Base-by-base conservation (phyloP, 352 stramenopile species). In the Globisporangium yorkense region DNA sequence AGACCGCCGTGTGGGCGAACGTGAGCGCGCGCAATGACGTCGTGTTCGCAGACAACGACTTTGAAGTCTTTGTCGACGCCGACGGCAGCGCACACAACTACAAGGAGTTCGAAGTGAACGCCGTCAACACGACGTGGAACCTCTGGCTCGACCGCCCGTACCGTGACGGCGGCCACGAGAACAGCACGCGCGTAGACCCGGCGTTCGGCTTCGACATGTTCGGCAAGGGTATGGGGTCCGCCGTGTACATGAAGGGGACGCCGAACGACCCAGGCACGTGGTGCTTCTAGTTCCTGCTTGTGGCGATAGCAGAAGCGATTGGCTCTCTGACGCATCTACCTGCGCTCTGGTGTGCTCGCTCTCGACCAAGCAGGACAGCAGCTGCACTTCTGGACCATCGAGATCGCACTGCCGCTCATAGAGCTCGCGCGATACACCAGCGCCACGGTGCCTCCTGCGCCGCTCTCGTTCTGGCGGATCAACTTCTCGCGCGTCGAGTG, bases 21-120 rank as follows among this genome's bases (percentile, higher is more conserved):
- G 56, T 86, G 46, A 80, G 80, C 0, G 53, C 71, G 13, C 73
- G 78, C 50, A 88, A 94, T 55, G 59, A 74, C 1, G 77, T 94
- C 4, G 67, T 92, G 31, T 94, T 92, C 55, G 71, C 84, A 41
- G 89, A 97, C 72, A 96, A 94, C 51, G 89, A 97, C 72, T 96
- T 96, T 69, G 87, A 97, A 64, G 85, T 96, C 10, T 96, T 97
- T 64, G 72, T 96, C 27, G 88, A 97, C 67, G 69, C 85, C 1
- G 71, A 77, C 40, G 80, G 74, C 8, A 84, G 37, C 27, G 87
- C 80, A 24, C 80, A 94, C 68, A 77, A 90, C 63, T 97, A 97
- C 77, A 96, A 96, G 67, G 89, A 97, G 74, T 74, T 96, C 33
- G 89, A 97, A 65, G 50, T 96, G 7, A 97, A 97, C 62, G 80